phyloP scores from a whole-genome alignment of 2,329 filamentous ascomycete species.

The Fusarium siculi region DNA sequence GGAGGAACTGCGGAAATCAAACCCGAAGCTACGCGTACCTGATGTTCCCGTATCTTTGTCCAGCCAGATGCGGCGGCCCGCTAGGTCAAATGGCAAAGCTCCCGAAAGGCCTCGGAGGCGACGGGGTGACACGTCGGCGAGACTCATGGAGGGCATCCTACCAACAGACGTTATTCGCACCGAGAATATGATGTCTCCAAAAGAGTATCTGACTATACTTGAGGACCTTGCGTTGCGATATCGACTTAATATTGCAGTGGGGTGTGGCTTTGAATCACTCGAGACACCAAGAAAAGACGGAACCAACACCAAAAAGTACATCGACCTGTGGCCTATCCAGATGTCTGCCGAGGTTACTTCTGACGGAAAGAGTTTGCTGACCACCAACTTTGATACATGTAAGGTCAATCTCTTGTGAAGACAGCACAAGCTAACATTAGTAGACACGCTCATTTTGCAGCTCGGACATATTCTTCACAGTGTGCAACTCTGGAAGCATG shows the following conservation, averaged over 20 bases:
- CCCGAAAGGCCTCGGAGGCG: constrained; percentile 52
- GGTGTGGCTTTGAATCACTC: constrained; percentile 80
- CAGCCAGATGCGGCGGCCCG: constrained; percentile 45
- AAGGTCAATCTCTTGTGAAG: constrained; percentile 48
- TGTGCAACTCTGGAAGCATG: constrained; percentile 81
- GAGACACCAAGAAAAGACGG: constrained; percentile 74
- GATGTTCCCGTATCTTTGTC: constrained; percentile 55
- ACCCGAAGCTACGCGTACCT: constrained; percentile 66
- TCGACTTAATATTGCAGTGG: constrained; percentile 86
- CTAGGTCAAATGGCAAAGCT: constrained; percentile 47
- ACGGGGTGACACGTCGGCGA: constrained; percentile 65
- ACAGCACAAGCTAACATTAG: constrained; percentile 10
- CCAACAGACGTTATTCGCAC: constrained; percentile 77
- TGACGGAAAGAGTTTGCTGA: constrained; percentile 74
- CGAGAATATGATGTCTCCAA: constrained; percentile 74
- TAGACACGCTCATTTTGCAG: constrained; percentile 82
- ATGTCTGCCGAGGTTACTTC: constrained; percentile 87
- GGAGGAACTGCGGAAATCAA: constrained; percentile 74
- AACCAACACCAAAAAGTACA: constrained; percentile 75
- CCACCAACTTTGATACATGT: constrained; percentile 93
- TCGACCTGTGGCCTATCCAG: constrained; percentile 92
- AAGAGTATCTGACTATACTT: constrained; percentile 82
- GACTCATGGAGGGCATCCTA: constrained; percentile 66
- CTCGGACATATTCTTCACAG: constrained; percentile 86
- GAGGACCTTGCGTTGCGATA: constrained; percentile 83